phyloP scores from a whole-genome alignment of 2,329 filamentous ascomycete species.

The Myotisia sp. region DNA sequence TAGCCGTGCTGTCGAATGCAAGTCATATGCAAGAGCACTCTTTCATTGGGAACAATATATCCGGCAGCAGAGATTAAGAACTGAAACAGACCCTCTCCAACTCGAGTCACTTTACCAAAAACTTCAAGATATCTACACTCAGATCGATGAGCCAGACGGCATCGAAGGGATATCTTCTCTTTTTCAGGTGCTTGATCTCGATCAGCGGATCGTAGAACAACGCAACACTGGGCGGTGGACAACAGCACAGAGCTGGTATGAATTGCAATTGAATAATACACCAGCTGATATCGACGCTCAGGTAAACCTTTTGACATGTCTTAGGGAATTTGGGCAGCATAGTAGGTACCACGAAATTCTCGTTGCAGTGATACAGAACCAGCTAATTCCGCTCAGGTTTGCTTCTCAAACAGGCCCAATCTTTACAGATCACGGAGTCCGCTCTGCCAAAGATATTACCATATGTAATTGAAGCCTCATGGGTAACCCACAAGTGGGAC shows the following conservation, averaged over 20 bases:
- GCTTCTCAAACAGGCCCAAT: conserved; percentile 72
- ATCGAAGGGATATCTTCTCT: conserved; percentile 88
- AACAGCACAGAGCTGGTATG: conserved; percentile 94
- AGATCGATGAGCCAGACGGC: conserved; percentile 95
- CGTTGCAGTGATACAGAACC: not conserved
- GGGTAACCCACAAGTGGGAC: conserved; percentile 73
- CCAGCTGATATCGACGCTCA: conserved; percentile 67
- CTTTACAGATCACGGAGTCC: conserved; percentile 43
- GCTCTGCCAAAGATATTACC: conserved; percentile 54
- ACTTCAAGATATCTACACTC: conserved; percentile 84
- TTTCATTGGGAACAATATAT: conserved; percentile 94
- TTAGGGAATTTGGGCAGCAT: conserved; percentile 92
- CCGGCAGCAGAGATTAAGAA: conserved; percentile 38
- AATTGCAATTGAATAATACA: conserved; percentile 68
- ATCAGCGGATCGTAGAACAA: conserved; percentile 86
- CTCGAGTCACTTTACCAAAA: conserved; percentile 54
- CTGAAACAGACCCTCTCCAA: conserved; percentile 38
- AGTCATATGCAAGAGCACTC: conserved; percentile 77
- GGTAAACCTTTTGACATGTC: conserved; percentile 67
- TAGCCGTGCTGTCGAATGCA: conserved; percentile 77
- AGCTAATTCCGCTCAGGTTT: conserved; percentile 43
- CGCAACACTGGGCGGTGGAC: conserved; percentile 87
- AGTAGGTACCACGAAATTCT: conserved; percentile 39
- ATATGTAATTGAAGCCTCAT: conserved; percentile 80
- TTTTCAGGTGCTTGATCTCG: conserved; percentile 71